Evolutionary conservation across 2,329 filamentous ascomycete genomes (phyloP), one percentile per base, ranked within the genome.

Genomic region (Diaporthe nobilis): DNA sequence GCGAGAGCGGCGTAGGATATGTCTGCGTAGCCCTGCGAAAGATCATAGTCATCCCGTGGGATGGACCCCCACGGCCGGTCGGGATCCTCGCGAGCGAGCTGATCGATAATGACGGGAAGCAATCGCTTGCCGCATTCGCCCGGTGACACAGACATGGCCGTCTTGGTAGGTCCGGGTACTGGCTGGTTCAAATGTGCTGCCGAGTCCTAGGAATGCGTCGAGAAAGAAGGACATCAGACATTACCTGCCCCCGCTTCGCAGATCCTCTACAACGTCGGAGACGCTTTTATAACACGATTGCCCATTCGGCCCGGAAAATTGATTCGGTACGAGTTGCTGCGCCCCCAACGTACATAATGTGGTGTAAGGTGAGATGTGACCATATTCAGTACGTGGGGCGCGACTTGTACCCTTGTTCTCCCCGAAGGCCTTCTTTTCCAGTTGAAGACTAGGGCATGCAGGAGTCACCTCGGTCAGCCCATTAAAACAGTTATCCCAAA

Each of bases 1-100:
- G 78, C 78, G 15, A 79, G 44, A 13, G 31, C 39, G 6, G n/a
- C 61, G 47, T 75, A 79, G 42, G 51, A 76, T 53, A 79, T 77
- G 37, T 79, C 78, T 44, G 77, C 76, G 49, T 78, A 79, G 4
- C 78, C 78, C n/a, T 44, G 44, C 0, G 78, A 47, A 15, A 79
- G 47, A 34, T 79, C 76, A n/a, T 76, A 74, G 65, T 79, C 78
- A 39, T 79, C 76, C 13, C 77, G 61, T 8, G 78, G 78, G 17
- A 79, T 71, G 4, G 78, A 79, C 9, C 73, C 77, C 77, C 77
- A 78, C 3, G 77, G 55, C 25, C 77, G 75, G 39, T 71, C 58
- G 13, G 77, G 77, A 15, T 78, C 77, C 22, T 73, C 25, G 15
- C 22, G 61, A n/a, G 77, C 77, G 39, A 76, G 67, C 28, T 78